These are phyloP conservation scores for Pestalotiopsis sp. DNA, from an alignment of 2,329 filamentous ascomycete genomes.

Conservation along the genomic window DNA sequence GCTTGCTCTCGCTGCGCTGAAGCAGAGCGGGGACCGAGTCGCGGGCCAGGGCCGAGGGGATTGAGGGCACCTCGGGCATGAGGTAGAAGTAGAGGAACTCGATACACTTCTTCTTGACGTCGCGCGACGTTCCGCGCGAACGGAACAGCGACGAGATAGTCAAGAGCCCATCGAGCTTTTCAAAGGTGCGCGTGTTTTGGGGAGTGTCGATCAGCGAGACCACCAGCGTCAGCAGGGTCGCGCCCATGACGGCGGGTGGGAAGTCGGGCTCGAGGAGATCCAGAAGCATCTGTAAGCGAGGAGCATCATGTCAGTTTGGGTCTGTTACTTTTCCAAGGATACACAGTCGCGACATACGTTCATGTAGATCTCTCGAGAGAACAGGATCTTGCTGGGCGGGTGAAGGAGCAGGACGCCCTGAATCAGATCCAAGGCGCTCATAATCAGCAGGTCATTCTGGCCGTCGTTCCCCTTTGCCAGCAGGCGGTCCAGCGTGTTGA, in stretches of 20 bases:
- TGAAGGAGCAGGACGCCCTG: slow-evolving; percentile 89
- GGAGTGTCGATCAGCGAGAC: slow-evolving; percentile 86
- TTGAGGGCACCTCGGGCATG: slow-evolving; percentile 80
- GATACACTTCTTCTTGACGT: slow-evolving; percentile 93
- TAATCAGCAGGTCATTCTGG: slow-evolving; percentile 84
- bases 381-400: slow-evolving; percentile 84
- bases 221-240: slow-evolving; percentile 87
- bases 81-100: slow-evolving; percentile 99
- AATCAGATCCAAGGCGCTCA: slow-evolving; percentile 84
- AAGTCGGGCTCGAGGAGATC: slow-evolving; percentile 93
- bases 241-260: slow-evolving; percentile 88
- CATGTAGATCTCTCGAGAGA: slow-evolving; percentile 91
- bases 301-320: neutral
- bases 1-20: slow-evolving; percentile 71
- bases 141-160: slow-evolving; percentile 94
- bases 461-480: slow-evolving; percentile 82
- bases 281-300: slow-evolving; percentile 70
- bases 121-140: slow-evolving; percentile 78
- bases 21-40: slow-evolving; percentile 54
- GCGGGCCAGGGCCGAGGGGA: slow-evolving; percentile 50
- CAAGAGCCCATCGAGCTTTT: slow-evolving; percentile 86
- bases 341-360: slow-evolving; percentile 59
- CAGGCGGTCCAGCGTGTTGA: slow-evolving; percentile 83
- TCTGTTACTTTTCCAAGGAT: neutral
- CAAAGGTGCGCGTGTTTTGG: slow-evolving; percentile 87